Conservation (phyloP, 257 asterid genomes). For the Nicotiana attenuata region DNA sequence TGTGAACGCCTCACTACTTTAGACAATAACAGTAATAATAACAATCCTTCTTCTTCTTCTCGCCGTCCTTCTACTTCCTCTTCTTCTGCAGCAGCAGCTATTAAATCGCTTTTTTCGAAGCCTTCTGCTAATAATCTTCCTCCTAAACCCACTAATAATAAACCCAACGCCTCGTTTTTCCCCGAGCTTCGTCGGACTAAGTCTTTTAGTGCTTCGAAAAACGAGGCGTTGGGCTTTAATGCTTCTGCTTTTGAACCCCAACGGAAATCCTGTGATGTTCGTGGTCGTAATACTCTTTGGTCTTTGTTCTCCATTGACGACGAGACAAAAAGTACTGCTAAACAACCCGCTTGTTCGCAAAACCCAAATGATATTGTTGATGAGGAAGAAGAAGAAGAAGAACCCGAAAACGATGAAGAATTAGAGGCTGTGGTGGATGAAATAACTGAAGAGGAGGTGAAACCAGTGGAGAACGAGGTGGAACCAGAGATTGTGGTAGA, state of each 20-base stretch:
- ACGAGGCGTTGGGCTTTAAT: slow-evolving; percentile 46
- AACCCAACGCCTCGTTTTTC: slow-evolving; percentile 25
- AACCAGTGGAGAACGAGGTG: slow-evolving; percentile 29
- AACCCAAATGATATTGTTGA: slow-evolving; percentile 21
- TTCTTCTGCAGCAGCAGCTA: slow-evolving; percentile 48
- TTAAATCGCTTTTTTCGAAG: slow-evolving; percentile 48
- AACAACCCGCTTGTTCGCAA: slow-evolving; percentile 15
- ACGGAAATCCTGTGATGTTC: slow-evolving; percentile 63
- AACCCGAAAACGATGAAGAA: slow-evolving; percentile 31
- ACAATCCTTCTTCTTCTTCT: slow-evolving; percentile 41
- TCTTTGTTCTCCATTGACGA: slow-evolving; percentile 44
- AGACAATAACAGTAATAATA: slow-evolving; percentile 41
- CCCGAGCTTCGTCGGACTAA: slow-evolving; percentile 60
- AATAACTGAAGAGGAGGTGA: slow-evolving; percentile 36
- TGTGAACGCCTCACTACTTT: slow-evolving; percentile 64
- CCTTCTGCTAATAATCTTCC: slow-evolving; percentile 37
- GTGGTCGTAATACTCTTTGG: slow-evolving; percentile 53
- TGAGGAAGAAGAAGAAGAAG: slow-evolving; percentile 38
- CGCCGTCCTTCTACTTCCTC: slow-evolving; percentile 63
- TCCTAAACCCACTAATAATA: slow-evolving; percentile 24
- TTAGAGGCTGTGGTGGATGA: slow-evolving; percentile 42
- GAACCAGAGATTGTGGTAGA: slow-evolving; percentile 59
- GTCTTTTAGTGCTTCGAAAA: slow-evolving; percentile 60
- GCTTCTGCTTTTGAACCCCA: slow-evolving; percentile 49
- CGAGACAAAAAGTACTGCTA: slow-evolving; percentile 16